Base-by-base conservation (phyloP, 2,329 filamentous ascomycete species). In the Xylaria sp. region DNA sequence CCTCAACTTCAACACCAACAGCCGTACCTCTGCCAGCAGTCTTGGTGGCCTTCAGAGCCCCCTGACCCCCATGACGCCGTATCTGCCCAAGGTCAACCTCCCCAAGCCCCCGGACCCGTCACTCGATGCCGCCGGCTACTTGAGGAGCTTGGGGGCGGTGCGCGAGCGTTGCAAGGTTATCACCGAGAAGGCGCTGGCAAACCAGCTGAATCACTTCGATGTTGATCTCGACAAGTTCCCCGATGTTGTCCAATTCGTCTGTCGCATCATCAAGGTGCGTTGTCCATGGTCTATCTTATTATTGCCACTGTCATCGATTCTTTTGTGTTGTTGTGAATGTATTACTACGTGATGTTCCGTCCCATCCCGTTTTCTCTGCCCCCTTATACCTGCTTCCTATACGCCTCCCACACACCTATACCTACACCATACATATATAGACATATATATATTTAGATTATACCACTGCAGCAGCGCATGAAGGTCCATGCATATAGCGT, bases 181-280 rank as follows among this genome's bases (percentile, higher is more conserved):
- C 61, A 86, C 93, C 69, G 88, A 92, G 71, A 94, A 92, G 83
- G 93, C 94, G 10, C 85, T 92, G 76, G 86, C 85, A 72, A 93
- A 97, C 77, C 86, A 92, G 74, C 86, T 97, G 70, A 88, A 88
- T 74, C 94, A 97, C 79, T 97, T 97, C 76, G 91, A 93, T 72
- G 93, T 97, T 57, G 94, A 97, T 80, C 89, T 94, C 86, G 82
- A 81, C 81, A 97, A 95, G 81, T 95, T 97, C 79, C 81, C 86
- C 54, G 92, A 95, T 72, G 95, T 95, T 0, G 93, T 94, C 15
- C 87, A 87, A 53, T 97, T 97, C 79, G 92, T 97, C 10, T 90
- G 95, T n/a, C 90, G 92, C 48, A 95, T 97, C 72, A 97, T 97
- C 84, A 97, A 97, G 91, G 94, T 94, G 83, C 73, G 85, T 76